Percentiles rank a stretch among this genome's conserved stretches.
phyloP scores from a whole-genome alignment of 805 yeast species.

The Suhomyces tanzawaensis region DNA sequence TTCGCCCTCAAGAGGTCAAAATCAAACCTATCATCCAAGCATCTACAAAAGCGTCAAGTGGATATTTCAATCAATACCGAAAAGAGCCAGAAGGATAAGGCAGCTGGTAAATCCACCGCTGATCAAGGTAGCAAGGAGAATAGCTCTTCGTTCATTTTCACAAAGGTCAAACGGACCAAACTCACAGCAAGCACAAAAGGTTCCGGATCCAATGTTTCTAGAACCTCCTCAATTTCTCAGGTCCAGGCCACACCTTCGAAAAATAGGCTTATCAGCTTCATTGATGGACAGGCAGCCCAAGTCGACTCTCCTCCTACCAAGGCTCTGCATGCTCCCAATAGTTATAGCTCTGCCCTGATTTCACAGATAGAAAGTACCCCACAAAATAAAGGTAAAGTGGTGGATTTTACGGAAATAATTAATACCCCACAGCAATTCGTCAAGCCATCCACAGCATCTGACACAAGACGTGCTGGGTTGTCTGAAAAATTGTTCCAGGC shows the following conservation, averaged over 20 bases:
- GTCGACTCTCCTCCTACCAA: too few relatives aligned
- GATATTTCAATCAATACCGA: conserved; percentile 27
- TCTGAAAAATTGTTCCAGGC: conserved; percentile 3
- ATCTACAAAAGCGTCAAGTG: conserved; percentile 39
- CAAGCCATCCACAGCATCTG: conserved; percentile 1
- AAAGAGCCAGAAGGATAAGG: background rate
- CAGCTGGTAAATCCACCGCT: background rate
- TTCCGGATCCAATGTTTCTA: background rate
- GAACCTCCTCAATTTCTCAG: conserved; percentile 2
- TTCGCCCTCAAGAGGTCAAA: conserved; percentile 38
- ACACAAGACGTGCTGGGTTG: background rate
- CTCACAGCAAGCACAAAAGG: conserved; percentile 2
- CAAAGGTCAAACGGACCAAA: conserved; percentile 23
- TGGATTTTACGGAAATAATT: conserved; percentile 2
- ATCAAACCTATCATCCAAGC: conserved; percentile 38
- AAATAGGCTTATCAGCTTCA: background rate
- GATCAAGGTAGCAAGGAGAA: conserved; percentile 1
- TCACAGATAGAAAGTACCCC: conserved; percentile 34
- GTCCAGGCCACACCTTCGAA: conserved; percentile 10
- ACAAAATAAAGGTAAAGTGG: conserved; percentile 9
- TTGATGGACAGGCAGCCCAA: too few relatives aligned
- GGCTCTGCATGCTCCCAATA: too few relatives aligned
- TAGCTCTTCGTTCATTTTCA: conserved; percentile 28
- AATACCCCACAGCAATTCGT: conserved; percentile 12
- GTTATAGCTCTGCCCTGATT: too few relatives aligned